Conservation (phyloP, 306 rosid genomes). For the Dryas octopetala region DNA sequence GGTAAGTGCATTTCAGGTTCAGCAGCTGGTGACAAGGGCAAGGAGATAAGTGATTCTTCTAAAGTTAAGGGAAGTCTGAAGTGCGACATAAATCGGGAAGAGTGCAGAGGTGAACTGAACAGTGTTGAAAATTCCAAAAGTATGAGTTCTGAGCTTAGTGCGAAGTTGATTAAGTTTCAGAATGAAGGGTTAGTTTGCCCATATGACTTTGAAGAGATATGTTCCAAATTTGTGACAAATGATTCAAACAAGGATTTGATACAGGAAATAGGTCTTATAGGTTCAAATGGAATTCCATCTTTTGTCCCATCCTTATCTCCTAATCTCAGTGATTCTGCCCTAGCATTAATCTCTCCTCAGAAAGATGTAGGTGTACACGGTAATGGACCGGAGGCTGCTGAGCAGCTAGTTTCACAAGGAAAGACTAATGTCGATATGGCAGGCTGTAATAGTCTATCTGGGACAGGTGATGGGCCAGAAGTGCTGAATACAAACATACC, state of each 20-base stretch:
- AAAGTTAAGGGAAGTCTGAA: slow-evolving; percentile 60
- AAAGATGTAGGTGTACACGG: slow-evolving; percentile 36
- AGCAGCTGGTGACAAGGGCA: slow-evolving; percentile 45
- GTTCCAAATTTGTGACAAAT: slow-evolving; percentile 68
- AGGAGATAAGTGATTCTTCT: slow-evolving; percentile 51
- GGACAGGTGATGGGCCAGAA: slow-evolving; percentile 37
- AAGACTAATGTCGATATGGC: slow-evolving; percentile 34
- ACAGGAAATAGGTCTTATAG: slow-evolving; percentile 80
- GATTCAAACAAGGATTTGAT: slow-evolving; percentile 75
- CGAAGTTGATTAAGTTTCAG: slow-evolving; percentile 69
- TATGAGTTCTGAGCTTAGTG: slow-evolving; percentile 47
- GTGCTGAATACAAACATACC: slow-evolving; percentile 36
- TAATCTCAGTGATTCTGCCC: slow-evolving; percentile 48
- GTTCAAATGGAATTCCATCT: slow-evolving; percentile 66
- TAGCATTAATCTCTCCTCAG: slow-evolving; percentile 36
- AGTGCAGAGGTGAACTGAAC: slow-evolving; percentile 43
- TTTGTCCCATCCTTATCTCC: slow-evolving; percentile 57
- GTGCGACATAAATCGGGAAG: slow-evolving; percentile 46
- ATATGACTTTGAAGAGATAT: slow-evolving; percentile 63
- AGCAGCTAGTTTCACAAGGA: slow-evolving; percentile 42
- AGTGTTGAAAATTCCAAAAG: slow-evolving; percentile 36
- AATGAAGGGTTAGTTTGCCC: slow-evolving; percentile 67
- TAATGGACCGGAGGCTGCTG: slow-evolving; percentile 40
- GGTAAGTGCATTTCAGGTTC: slow-evolving; percentile 61
- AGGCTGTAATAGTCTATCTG: slow-evolving; percentile 34